Evolutionary conservation across 2,329 filamentous ascomycete genomes (phyloP).

Genomic region (Phaeophleospora eucalypticola): DNA sequence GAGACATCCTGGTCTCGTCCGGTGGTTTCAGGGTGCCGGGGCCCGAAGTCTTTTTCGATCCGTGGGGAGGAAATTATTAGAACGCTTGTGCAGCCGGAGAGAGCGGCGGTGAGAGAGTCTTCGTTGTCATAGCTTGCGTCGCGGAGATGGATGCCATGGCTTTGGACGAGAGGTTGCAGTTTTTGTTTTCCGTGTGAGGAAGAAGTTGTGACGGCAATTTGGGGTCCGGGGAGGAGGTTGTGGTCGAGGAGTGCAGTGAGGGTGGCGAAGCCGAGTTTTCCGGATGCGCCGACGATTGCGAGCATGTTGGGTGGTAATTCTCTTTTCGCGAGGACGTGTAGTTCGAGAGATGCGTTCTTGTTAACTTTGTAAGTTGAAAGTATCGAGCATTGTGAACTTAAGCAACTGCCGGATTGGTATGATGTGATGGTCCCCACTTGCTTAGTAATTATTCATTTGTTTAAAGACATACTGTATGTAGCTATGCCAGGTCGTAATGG

Average conservation of each 20-base stretch:
- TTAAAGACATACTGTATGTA: no score
- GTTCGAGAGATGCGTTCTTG: no score
- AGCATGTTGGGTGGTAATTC: no score
- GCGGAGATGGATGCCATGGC: constrained; percentile 33
- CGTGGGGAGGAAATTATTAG: constrained; percentile 44
- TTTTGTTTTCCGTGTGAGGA: constrained; percentile 33
- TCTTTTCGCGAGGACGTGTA: no score
- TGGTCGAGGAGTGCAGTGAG: constrained; percentile 41
- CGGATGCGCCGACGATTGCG: constrained; percentile 43
- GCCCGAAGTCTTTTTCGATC: constrained; percentile 43
- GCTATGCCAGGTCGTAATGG: no score
- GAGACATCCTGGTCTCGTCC: constrained; percentile 45
- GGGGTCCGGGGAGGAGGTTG: constrained; percentile 34
- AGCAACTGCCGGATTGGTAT: no score
- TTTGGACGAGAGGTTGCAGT: constrained; percentile 12
- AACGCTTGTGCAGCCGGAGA: constrained; percentile 38
- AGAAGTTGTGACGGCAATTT: constrained; percentile 37
- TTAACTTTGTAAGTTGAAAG: no score
- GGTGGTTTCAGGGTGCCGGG: constrained; percentile 36
- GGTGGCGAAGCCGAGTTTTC: constrained; percentile 44
- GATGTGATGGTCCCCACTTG: no score
- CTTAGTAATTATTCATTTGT: no score
- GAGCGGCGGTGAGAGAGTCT: constrained; percentile 32
- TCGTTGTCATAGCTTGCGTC: constrained; percentile 39
- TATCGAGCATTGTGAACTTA: no score